phyloP scores from a whole-genome alignment of 495 filamentous ascomycete species.

The Oleoguttula mirabilis region DNA sequence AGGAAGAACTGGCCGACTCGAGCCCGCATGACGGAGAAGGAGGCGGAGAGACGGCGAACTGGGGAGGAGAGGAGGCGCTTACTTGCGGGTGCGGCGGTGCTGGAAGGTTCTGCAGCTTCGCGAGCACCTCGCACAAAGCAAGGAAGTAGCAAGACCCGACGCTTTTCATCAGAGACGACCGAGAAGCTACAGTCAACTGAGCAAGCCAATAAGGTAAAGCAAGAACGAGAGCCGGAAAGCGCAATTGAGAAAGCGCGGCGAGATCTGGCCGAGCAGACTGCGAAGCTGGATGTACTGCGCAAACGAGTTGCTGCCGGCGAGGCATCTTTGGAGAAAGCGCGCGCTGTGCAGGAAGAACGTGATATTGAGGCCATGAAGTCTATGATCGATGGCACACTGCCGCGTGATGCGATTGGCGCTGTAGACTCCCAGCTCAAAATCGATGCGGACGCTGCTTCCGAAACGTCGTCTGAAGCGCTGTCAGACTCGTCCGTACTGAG shows the following conservation, averaged over 20 bases:
- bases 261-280: background rate
- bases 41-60: conserved; percentile 5
- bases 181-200: background rate
- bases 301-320: conserved; percentile 1
- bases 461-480: background rate
- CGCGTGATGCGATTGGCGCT: no score
- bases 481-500: conserved; percentile 12
- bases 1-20: conserved; percentile 67
- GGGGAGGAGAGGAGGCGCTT: conserved; percentile 14
- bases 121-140: background rate
- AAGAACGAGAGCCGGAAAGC: conserved; percentile 4
- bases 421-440: no score
- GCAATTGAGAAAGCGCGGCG: background rate
- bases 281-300: conserved; percentile 2
- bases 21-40: conserved; percentile 44
- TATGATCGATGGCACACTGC: no score
- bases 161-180: no score
- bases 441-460: no score
- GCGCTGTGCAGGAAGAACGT: background rate
- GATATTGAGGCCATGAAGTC: no score
- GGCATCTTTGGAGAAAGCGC: background rate
- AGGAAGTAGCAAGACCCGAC: background rate
- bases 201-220: background rate
- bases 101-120: no score
- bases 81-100: conserved; percentile 4